Percentiles rank a stretch among this genome's conserved stretches.
Evolutionary conservation across 164 flowering plant genomes (phyloP).

Genomic region (Berberis vulgaris): DNA sequence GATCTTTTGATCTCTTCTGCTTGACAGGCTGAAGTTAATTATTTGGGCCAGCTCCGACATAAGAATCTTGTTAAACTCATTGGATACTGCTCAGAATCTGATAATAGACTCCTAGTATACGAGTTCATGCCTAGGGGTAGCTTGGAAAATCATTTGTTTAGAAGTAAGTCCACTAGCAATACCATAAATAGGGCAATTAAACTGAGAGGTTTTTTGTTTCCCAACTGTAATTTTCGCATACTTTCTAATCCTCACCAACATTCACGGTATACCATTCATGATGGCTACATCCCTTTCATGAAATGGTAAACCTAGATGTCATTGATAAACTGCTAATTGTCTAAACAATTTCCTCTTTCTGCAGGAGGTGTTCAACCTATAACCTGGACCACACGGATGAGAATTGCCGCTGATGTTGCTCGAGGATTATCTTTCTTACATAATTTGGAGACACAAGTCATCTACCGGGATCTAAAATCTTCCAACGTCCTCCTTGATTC

Average conservation of each 20-base stretch:
- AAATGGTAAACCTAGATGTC: background rate
- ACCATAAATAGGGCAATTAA: background rate
- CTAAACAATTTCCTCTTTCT: slow-evolving; percentile 4
- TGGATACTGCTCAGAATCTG: slow-evolving; percentile 54
- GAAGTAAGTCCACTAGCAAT: slow-evolving; percentile 40
- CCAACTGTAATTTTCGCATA: background rate
- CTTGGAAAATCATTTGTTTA: slow-evolving; percentile 81
- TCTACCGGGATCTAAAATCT: slow-evolving; percentile 71
- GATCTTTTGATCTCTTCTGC: background rate
- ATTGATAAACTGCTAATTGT: background rate
- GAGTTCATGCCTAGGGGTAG: slow-evolving; percentile 83
- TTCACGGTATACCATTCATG: no score
- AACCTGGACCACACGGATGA: slow-evolving; percentile 50
- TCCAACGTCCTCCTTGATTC: slow-evolving; percentile 77
- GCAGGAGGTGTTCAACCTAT: slow-evolving; percentile 61
- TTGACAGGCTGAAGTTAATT: slow-evolving; percentile 66
- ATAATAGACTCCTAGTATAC: slow-evolving; percentile 66
- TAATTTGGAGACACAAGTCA: slow-evolving; percentile 47
- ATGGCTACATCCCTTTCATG: background rate
- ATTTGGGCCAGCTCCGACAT: slow-evolving; percentile 59
- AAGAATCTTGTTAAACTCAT: slow-evolving; percentile 67
- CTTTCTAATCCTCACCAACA: background rate
- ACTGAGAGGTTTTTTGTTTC: background rate
- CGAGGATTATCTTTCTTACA: slow-evolving; percentile 63
- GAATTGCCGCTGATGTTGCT: slow-evolving; percentile 57